Conservation (phyloP, 2,329 filamentous ascomycete genomes). For the Aspergillus puulaauensis region DNA sequence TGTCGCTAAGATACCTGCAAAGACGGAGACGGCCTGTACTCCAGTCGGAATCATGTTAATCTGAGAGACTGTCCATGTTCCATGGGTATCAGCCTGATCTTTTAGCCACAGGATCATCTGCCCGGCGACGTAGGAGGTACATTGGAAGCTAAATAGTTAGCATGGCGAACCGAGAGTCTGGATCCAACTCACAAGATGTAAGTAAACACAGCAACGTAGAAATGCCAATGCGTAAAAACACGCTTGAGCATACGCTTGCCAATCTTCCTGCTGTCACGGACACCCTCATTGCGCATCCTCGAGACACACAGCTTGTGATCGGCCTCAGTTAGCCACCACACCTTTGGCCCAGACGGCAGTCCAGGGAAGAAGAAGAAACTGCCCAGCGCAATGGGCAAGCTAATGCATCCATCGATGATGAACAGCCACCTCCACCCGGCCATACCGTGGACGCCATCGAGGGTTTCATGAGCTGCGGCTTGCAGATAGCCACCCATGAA, state of each 20-base stretch:
- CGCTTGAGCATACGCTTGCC: constrained; percentile 24
- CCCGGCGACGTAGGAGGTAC: constrained; percentile 61
- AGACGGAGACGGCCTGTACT: constrained; percentile 51
- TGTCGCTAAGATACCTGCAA: constrained; percentile 30
- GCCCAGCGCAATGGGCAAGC: constrained; percentile 40
- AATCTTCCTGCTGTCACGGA: constrained; percentile 17
- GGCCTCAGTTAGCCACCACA: constrained; percentile 30
- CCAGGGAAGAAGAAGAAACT: constrained; percentile 42
- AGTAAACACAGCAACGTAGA: constrained; percentile 25
- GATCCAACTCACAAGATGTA: constrained; percentile 23
- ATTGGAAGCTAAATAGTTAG: constrained; percentile 21
- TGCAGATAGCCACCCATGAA: constrained; percentile 37
- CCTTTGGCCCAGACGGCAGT: constrained; percentile 30
- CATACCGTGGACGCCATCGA: constrained; percentile 26
- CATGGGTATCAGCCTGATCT: constrained; percentile 37
- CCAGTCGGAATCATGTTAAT: constrained; percentile 55
- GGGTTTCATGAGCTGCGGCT: constrained; percentile 28
- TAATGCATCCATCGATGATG: constrained; percentile 39
- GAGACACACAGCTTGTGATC: constrained; percentile 25
- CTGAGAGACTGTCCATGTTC: constrained; percentile 47
- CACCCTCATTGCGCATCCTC: constrained; percentile 19
- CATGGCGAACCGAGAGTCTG: neutral
- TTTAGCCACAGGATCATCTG: constrained; percentile 54
- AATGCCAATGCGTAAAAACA: constrained; percentile 32
- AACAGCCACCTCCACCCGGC: constrained; percentile 37